Base-by-base conservation (phyloP, 345 rosid species). In the Ceriops zippeliana region DNA sequence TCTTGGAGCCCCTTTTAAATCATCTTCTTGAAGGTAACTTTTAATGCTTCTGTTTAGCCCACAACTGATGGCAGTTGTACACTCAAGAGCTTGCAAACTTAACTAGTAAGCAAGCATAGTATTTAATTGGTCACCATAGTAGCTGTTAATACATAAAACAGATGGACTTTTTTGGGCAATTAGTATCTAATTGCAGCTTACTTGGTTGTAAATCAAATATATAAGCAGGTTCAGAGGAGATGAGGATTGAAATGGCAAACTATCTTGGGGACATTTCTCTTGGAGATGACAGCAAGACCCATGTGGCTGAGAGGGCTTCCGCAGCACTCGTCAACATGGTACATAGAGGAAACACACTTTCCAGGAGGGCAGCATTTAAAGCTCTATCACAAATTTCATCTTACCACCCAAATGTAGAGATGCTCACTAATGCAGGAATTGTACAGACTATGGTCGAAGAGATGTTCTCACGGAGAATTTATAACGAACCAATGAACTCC, bases 371-470 rank as follows among this genome's bases (percentile, higher is more conserved):
- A 5, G 92, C 96, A 30, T 90, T 90, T 69, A 87, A 76, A 72
- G 92, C 90, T 69, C 82, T 93, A 47, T 88, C 87, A 68, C 81
- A 77, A 78, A 87, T 90, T 66, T 87, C 97, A 59, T 70, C 89
- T 34, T 72, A 80, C 77, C 90, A 89, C 65, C 86, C 86, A 26
- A 90, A 78, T 74, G 84, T 85, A 73, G 78, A 71, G 69, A 77
- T 75, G 76, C 84, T 93, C 0, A 78, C 81, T 7, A 85, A 90
- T 76, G 77, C 75, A 53, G 97, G 93, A 58, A 73, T 86, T 53
- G 57, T 87, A 69, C 84, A 80, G 46, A 73, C 80, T 63, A 84
- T 93, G 96, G 80, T 79, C 1, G 90, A 89, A 73, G 97, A 90
- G 84, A 81, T 93, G 73, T 86, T 93, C 78, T 64, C 65, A 61